Evolutionary conservation across 306 rosid genomes (phyloP), one percentile per base, ranked within the genome.

Genomic region (Pueraria montana): DNA sequence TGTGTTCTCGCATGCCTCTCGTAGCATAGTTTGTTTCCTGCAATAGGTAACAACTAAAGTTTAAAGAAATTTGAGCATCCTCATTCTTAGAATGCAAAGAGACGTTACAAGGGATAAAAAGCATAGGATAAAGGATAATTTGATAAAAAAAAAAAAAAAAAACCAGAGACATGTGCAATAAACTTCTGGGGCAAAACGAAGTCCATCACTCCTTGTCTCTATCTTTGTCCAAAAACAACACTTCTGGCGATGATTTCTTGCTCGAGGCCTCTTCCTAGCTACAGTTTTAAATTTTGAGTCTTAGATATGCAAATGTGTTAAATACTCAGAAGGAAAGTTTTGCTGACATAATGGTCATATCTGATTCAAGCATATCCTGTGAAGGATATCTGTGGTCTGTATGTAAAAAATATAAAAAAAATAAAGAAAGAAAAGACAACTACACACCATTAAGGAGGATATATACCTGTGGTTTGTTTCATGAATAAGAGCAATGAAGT

Each of bases 91-190:
- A 24, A 38, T 68, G 42, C 76, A 20, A 70, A 40, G 55, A 69
- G 30, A 80, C 4, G 17, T 50, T 50, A 58, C 6, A 79, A 65
- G 62, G 64, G 74, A 67, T 36, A 18, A 7, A 81, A 73, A 32
- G 24, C 71, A 17, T 16, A 24, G 1, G 43, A 49, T 6, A 20
- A 36, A 20, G 26, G 56, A 73, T 49, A 38, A 56, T n/a, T 30
- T 63, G 20, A 6, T 62, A n/a, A 21, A 55, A 20, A 79, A 17
- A 5, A 7, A 34, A 4, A 34, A n/a, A n/a, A n/a, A n/a, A n/a
- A n/a, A n/a, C 14, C 0, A 6, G 30, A 43, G 1, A 6, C 23
- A 26, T 50, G 6, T 40, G 77, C 23, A 5, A 16, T 17, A 17
- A 49, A 36, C 5, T 27, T 49, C 17, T 49, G 63, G 45, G 46